Percentiles rank a stretch among this genome's conserved stretches.
phyloP scores from a whole-genome alignment of 495 filamentous ascomycete genomes.

The Aspergillus conjunctus region DNA sequence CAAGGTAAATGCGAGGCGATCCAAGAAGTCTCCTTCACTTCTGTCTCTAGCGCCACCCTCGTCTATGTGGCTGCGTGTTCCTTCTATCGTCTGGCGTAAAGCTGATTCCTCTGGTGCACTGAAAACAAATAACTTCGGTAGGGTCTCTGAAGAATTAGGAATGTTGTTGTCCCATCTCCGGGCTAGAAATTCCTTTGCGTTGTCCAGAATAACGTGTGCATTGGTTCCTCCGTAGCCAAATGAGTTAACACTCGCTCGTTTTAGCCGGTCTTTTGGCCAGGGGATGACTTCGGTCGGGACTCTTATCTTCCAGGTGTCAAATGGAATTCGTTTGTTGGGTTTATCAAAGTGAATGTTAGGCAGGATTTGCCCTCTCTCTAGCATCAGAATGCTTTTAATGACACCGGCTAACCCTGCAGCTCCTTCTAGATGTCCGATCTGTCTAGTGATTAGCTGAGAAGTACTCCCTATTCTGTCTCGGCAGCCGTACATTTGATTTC shows the following conservation, averaged over 20 bases:
- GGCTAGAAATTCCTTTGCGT: slow-evolving; percentile 11
- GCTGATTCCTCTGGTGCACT: background rate
- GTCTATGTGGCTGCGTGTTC: background rate
- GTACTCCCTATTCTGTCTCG: background rate
- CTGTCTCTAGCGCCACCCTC: background rate
- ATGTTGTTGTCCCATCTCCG: background rate
- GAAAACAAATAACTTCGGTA: background rate
- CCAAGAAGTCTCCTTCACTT: background rate
- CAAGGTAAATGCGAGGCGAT: background rate
- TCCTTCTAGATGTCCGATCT: slow-evolving; percentile 48
- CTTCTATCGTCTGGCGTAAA: background rate
- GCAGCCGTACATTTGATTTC: slow-evolving; percentile 38
- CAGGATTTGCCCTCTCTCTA: slow-evolving; percentile 35
- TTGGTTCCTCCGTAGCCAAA: slow-evolving; percentile 42
- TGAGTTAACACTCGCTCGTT: slow-evolving; percentile 26
- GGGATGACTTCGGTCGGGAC: background rate
- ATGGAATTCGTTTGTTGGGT: slow-evolving; percentile 35
- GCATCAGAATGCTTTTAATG: slow-evolving; percentile 38
- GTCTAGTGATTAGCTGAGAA: background rate
- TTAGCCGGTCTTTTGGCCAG: slow-evolving; percentile 20
- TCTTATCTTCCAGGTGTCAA: slow-evolving; percentile 34
- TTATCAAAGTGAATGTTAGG: slow-evolving; percentile 37
- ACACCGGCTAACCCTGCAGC: slow-evolving; percentile 42
- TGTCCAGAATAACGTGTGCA: slow-evolving; percentile 32
- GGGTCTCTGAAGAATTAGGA: background rate